Conservation (phyloP, 805 yeast genomes). For the Saccharomycopsis guyanensis region DNA sequence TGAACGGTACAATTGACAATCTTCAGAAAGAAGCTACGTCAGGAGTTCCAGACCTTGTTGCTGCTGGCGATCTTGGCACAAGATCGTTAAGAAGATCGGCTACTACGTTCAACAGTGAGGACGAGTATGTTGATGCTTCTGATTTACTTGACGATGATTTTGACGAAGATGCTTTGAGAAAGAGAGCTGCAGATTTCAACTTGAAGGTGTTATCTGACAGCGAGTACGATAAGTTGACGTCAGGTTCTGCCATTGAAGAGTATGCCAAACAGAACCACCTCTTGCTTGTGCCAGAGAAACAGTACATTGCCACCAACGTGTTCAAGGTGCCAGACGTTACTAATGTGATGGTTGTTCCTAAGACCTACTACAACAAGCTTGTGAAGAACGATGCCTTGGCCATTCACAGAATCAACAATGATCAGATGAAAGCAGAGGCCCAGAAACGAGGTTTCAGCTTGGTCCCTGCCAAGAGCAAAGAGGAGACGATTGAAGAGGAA, state of each 20-base stretch:
- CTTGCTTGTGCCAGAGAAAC: constrained; percentile 49
- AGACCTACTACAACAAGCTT: constrained; percentile 54
- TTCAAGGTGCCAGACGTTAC: constrained; percentile 45
- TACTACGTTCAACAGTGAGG: not conserved
- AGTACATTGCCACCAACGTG: constrained; percentile 57
- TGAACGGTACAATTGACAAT: not conserved
- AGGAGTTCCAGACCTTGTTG: not conserved
- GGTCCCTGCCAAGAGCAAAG: not conserved
- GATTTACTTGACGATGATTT: constrained; percentile 16
- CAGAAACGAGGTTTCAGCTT: constrained; percentile 38
- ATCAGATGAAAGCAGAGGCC: constrained; percentile 38
- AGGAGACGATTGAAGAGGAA: constrained; percentile 18
- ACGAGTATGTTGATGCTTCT: constrained; percentile 17
- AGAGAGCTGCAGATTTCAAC: constrained; percentile 33
- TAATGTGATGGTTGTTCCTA: constrained; percentile 57
- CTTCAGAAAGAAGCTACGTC: not conserved
- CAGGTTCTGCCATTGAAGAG: constrained; percentile 19
- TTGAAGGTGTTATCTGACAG: constrained; percentile 38
- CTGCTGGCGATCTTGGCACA: not conserved
- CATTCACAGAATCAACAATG: constrained; percentile 39
- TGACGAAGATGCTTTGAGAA: constrained; percentile 17
- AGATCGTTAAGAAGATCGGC: not conserved
- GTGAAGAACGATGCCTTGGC: constrained; percentile 37
- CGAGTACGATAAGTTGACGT: constrained; percentile 28
- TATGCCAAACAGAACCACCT: constrained; percentile 41